Percentiles rank a stretch among this genome's conserved stretches.
Evolutionary conservation across 164 flowering plant genomes (phyloP).

Genomic region (Macadamia tetraphylla): DNA sequence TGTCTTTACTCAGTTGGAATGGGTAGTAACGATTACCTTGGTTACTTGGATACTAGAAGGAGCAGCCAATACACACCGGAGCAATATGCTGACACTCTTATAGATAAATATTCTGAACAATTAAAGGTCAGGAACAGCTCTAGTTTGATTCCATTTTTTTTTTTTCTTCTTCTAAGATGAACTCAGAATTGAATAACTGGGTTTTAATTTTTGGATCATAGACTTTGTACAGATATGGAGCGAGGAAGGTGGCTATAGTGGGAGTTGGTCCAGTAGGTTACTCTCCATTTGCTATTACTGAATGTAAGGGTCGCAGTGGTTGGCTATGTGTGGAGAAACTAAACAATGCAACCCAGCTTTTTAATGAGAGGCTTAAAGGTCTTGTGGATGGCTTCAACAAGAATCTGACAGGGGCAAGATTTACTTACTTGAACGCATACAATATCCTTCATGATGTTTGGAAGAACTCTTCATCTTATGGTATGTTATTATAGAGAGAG

Average conservation of each 20-base stretch:
- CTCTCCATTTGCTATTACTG: conserved; percentile 42
- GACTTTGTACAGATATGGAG: conserved; percentile 50
- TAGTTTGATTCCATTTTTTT: not conserved
- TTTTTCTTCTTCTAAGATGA: no score
- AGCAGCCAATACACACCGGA: conserved; percentile 10
- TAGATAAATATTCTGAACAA: conserved; percentile 11
- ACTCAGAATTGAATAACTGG: not conserved
- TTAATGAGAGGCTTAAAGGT: conserved; percentile 29
- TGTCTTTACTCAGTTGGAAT: conserved; percentile 33
- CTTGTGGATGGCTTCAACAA: conserved; percentile 26
- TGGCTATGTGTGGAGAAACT: conserved; percentile 33
- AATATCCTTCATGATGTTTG: conserved; percentile 47
- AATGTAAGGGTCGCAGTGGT: conserved; percentile 29
- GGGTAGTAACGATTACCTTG: conserved; percentile 60
- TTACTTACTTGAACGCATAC: conserved; percentile 37
- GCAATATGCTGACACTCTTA: conserved; percentile 15
- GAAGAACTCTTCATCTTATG: conserved; percentile 32
- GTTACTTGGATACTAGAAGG: conserved; percentile 21
- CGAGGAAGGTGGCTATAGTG: conserved; percentile 52
- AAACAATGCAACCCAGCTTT: conserved; percentile 36
- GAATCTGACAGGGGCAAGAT: conserved; percentile 21
- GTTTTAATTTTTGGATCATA: conserved; percentile 5
- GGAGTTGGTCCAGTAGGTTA: conserved; percentile 57
- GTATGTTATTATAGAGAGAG: conserved; percentile 14
- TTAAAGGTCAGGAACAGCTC: conserved; percentile 12